Evolutionary conservation across 2,329 filamentous ascomycete species (phyloP).

Genomic region (Didymella exigua): DNA sequence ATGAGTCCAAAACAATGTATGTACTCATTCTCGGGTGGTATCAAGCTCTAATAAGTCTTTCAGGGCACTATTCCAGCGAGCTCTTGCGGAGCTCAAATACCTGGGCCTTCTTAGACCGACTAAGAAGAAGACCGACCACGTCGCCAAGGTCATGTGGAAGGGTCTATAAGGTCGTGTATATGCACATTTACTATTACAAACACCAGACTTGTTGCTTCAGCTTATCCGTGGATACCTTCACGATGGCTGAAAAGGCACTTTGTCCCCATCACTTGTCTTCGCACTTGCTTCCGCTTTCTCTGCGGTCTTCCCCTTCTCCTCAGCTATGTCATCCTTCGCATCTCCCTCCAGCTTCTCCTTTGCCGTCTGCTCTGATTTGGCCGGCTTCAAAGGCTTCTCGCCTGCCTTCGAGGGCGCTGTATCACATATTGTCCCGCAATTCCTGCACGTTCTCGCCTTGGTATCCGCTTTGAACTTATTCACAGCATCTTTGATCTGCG

Average conservation of each 20-base stretch:
- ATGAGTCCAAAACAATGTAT: slow-evolving; percentile 55
- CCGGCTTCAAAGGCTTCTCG: neutral
- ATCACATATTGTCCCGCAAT: slow-evolving; percentile 78
- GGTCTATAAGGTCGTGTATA: slow-evolving; percentile 61
- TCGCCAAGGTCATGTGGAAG: slow-evolving; percentile 82
- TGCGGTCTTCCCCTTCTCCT: slow-evolving; percentile 5
- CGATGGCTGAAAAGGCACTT: slow-evolving; percentile 10
- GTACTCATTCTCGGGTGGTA: slow-evolving; percentile 17
- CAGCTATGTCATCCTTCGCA: slow-evolving; percentile 7
- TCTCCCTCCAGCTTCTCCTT: slow-evolving; percentile 10
- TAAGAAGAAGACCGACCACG: slow-evolving; percentile 89
- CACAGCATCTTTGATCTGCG: slow-evolving; percentile 92
- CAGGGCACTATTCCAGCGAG: slow-evolving; percentile 79
- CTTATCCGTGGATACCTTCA: slow-evolving; percentile 22
- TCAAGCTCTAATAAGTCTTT: neutral
- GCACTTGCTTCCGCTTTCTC: slow-evolving; percentile 8
- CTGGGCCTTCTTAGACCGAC: slow-evolving; percentile 88
- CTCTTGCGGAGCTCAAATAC: slow-evolving; percentile 80
- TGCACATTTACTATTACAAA: slow-evolving; percentile 3
- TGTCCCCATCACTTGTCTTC: slow-evolving; percentile 9
- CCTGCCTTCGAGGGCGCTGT: slow-evolving; percentile 59
- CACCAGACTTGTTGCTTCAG: neutral
- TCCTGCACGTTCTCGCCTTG: slow-evolving; percentile 73
- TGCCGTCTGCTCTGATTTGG: neutral
- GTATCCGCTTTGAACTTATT: slow-evolving; percentile 76